These are phyloP conservation scores for Ustilago trichophora DNA, from an alignment of 1,284 basidiomycete species.

Conservation along the genomic window DNA sequence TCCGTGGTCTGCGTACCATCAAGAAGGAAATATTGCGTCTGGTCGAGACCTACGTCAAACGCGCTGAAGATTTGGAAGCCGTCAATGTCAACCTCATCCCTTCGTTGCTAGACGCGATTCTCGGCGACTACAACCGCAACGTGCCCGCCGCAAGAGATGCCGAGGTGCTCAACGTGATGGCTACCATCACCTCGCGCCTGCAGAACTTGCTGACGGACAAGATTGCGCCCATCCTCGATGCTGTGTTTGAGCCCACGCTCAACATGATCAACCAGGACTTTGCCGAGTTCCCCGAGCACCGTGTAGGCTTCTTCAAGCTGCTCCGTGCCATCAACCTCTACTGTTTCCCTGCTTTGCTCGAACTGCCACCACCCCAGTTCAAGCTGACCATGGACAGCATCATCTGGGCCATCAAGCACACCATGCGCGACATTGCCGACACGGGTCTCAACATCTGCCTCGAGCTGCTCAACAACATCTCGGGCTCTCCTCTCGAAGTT, in stretches of 20 bases:
- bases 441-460: constrained; percentile 82
- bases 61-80: constrained; percentile 92
- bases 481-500: constrained; percentile 79
- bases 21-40: constrained; percentile 96
- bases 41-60: constrained; percentile 97
- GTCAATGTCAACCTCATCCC: constrained; percentile 94
- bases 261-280: constrained; percentile 99
- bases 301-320: constrained; percentile 96
- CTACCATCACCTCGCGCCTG: constrained; percentile 79
- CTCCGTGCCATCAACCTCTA: constrained; percentile 90
- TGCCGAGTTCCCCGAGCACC: constrained; percentile 96
- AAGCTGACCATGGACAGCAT: constrained; percentile 98
- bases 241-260: constrained; percentile 95
- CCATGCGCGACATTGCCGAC: constrained; percentile 98
- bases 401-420: constrained; percentile 99
- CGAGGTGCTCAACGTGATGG: constrained; percentile 97
- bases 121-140: constrained; percentile 95
- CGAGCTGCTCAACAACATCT: constrained; percentile 96
- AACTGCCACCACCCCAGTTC: constrained; percentile 89
- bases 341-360: constrained; percentile 95
- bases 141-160: constrained; percentile 93
- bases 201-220: constrained; percentile 78
- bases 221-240: constrained; percentile 94
- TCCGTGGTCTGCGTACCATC: constrained; percentile 91
- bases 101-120: constrained; percentile 91